These are phyloP conservation scores for Raffaelea ambrosiae DNA, from an alignment of 2,329 filamentous ascomycete species.

Conservation along the genomic window DNA sequence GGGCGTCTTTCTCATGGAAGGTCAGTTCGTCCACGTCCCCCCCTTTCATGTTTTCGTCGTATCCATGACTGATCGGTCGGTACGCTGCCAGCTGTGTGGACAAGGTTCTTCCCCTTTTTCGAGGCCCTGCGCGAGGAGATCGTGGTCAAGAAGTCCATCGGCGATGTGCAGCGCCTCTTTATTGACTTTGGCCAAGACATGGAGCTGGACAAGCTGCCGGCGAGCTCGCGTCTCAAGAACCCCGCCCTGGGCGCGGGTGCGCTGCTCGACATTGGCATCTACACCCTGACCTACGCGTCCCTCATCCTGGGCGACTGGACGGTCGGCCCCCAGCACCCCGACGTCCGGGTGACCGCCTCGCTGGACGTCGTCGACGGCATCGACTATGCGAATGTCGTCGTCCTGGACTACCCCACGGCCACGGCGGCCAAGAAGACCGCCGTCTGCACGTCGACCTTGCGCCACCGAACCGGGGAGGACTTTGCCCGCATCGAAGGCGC, in stretches of 20 bases:
- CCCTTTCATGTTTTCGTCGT: not conserved
- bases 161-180: constrained; percentile 26
- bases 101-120: constrained; percentile 31
- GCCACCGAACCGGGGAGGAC: constrained; percentile 14
- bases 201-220: constrained; percentile 21
- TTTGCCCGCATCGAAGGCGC: constrained; percentile 31
- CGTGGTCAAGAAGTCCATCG: constrained; percentile 29
- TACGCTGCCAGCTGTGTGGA: constrained; percentile 29
- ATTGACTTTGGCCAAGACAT: constrained; percentile 29
- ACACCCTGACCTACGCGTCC: constrained; percentile 30
- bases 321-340: constrained; percentile 16
- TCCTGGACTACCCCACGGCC: constrained; percentile 25
- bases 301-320: constrained; percentile 21
- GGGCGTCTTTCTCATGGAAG: constrained; percentile 33
- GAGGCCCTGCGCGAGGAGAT: constrained; percentile 24
- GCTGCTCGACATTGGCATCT: constrained; percentile 35
- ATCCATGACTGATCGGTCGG: too few relatives aligned
- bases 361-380: constrained; percentile 21
- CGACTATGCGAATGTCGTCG: constrained; percentile 24
- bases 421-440: constrained; percentile 24
- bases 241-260: constrained; percentile 30
- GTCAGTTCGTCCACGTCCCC: not conserved
- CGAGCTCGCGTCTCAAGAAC: constrained; percentile 25
- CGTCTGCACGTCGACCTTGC: constrained; percentile 29
- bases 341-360: constrained; percentile 23